Percentiles rank a stretch among this genome's conserved stretches.
These are phyloP conservation scores for Umbelopsis sp. DNA, from an alignment of 192 early-diverging fungal genomes.

Conservation along the genomic window DNA sequence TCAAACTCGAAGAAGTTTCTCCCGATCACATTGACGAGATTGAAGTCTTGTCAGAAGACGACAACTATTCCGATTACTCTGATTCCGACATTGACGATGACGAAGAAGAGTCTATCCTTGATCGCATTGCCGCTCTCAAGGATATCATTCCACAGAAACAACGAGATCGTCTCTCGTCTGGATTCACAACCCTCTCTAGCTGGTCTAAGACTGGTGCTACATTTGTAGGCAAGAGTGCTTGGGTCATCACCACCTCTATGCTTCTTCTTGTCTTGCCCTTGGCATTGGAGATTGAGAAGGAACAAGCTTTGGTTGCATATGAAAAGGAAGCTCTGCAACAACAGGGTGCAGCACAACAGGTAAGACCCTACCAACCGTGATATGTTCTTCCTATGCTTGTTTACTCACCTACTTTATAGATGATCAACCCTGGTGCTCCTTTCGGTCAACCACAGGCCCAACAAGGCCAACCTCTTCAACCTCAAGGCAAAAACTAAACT, in stretches of 20 bases:
- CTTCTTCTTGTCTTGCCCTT: conserved; percentile 84
- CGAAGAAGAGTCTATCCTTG: conserved; percentile 79
- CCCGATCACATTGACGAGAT: conserved; percentile 41
- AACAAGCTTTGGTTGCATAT: conserved; percentile 82
- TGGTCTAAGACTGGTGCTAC: conserved; percentile 60
- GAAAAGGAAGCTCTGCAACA: conserved; percentile 68
- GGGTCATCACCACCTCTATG: conserved; percentile 88
- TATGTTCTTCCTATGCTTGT: neutral
- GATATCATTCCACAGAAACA: conserved; percentile 85
- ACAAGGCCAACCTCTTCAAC: conserved; percentile 9
- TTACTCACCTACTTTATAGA: neutral
- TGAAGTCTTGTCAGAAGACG: conserved; percentile 55
- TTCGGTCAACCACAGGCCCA: conserved; percentile 5
- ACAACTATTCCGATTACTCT: conserved; percentile 57
- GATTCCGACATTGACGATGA: conserved; percentile 70
- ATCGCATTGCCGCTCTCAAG: conserved; percentile 80
- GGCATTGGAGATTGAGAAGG: conserved; percentile 85
- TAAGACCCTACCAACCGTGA: conserved; percentile 12
- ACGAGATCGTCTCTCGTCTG: conserved; percentile 62
- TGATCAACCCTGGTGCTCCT: conserved; percentile 15
- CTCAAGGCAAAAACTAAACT: conserved; percentile 7
- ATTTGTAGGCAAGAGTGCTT: conserved; percentile 80
- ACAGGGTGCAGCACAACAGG: conserved; percentile 45
- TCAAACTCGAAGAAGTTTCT: conserved; percentile 55
- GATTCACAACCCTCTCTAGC: conserved; percentile 55